Conservation (phyloP, 1,284 basidiomycete species). For the Microbotryum intermedium region DNA sequence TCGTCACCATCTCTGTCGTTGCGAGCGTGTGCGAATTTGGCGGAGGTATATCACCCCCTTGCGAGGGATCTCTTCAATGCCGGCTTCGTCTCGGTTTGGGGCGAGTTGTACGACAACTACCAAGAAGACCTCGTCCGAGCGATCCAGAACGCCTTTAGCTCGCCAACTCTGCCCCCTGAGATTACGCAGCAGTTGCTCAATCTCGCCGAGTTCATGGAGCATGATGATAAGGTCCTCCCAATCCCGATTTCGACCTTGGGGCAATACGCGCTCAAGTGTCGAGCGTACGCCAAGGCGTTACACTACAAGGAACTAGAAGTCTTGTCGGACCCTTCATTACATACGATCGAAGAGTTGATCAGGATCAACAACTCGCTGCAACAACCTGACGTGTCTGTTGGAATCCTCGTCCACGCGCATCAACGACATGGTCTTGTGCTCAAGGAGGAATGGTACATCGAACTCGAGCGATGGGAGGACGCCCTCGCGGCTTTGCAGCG, state of each 20-base stretch:
- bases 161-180: constrained; percentile 73
- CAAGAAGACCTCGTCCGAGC: constrained; percentile 92
- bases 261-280: constrained; percentile 85
- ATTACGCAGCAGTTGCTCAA: constrained; percentile 90
- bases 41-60: constrained; percentile 83
- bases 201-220: constrained; percentile 99
- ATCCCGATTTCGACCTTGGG: constrained; percentile 91
- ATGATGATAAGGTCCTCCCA: constrained; percentile 91
- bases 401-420: constrained; percentile 77
- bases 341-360: constrained; percentile 88
- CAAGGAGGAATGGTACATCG: constrained; percentile 95
- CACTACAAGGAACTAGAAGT: constrained; percentile 99
- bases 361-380: constrained; percentile 96
- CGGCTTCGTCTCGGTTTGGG: constrained; percentile 97
- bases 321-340: constrained; percentile 70
- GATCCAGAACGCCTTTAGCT: constrained; percentile 77
- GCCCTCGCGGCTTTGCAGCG: constrained; percentile 81
- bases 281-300: constrained; percentile 93
- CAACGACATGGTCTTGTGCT: constrained; percentile 54
- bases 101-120: constrained; percentile 89
- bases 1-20: constrained; percentile 96
- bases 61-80: constrained; percentile 96
- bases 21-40: constrained; percentile 86
- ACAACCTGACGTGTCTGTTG: constrained; percentile 94
- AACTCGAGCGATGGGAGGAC: constrained; percentile 93